Base-by-base conservation (phyloP, 148 eudicot species). In the Camellia sinensis region DNA sequence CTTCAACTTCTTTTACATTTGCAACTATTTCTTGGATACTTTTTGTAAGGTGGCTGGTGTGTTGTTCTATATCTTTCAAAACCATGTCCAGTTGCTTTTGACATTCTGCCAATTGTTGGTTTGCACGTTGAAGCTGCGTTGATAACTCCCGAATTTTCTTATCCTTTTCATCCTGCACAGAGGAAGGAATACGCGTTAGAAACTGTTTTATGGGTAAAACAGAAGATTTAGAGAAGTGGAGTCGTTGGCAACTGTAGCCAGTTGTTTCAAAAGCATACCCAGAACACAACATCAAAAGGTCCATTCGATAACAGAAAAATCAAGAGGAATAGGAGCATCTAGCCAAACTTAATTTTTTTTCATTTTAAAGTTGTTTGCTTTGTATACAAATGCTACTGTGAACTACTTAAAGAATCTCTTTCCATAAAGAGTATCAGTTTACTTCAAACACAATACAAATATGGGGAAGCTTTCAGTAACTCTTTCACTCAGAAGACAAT, bases 121-220 rank as follows among this genome's bases (percentile, higher is more conserved):
- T 78, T 53, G 80, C 29, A 1, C 64, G 73, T 17, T 67, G 64
- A 67, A 78, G 80, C 80, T 78, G 59, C 0, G n/a, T 13, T 1
- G 80, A 78, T 41, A 78, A 67, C 64, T 67, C 73, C 50, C 80
- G 73, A n/a, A 78, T 78, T 78, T 67, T 78, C 80, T 78, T 78
- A 40, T 67, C 80, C 37, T 78, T 78, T 29, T 67, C 80, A 67
- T 78, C 80, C 80, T 78, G 72, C 64, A 56, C 7, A 67, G 53
- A 67, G 69, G 14, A 48, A 22, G 43, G 6, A 76, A 14, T 43
- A 4, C 2, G 56, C 44, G 52, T 59, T 8, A 74, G 1, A 41
- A 40, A 48, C 2, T 14, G 40, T 14, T 11, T 65, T 29, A 10
- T 1, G 0, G 44, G 57, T 48, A 7, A 10, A 76, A 13, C 0